phyloP scores from a whole-genome alignment of 2,329 filamentous ascomycete species.

The Monosporascus cannonballus region DNA sequence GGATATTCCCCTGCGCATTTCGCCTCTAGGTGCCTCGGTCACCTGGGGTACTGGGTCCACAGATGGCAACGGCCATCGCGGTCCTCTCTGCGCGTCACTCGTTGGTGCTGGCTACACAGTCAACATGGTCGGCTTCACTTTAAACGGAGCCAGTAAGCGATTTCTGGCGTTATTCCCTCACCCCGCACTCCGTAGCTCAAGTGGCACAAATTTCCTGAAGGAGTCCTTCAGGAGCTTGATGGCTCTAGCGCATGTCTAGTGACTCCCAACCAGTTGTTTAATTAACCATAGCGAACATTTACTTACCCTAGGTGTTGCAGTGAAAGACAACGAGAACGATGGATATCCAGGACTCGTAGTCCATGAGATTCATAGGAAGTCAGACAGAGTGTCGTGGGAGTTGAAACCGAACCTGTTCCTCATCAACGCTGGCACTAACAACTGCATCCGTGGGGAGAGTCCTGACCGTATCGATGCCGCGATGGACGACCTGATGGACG shows the following conservation, averaged over 20 bases:
- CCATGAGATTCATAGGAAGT: background rate
- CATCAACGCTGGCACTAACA: background rate
- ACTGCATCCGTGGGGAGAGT: background rate
- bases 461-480: background rate
- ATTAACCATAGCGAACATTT: too few species aligned
- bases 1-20: conserved; percentile 11
- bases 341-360: background rate
- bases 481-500: background rate
- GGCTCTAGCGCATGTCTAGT: too few species aligned
- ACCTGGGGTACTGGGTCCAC: conserved; percentile 16
- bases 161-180: too few species aligned
- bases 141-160: background rate
- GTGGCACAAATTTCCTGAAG: too few species aligned
- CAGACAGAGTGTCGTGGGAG: background rate
- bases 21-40: conserved; percentile 17
- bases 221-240: too few species aligned
- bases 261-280: too few species aligned
- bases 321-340: background rate
- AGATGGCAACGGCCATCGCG: conserved; percentile 18
- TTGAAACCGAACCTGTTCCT: background rate
- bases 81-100: conserved; percentile 13
- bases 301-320: too few species aligned
- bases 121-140: conserved; percentile 1
- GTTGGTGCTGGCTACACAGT: conserved; percentile 9
- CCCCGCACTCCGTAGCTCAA: too few species aligned